Evolutionary conservation across 2,329 filamentous ascomycete species (phyloP), one percentile per base, ranked within the genome.

Genomic region (Fusarium agapanthi): DNA sequence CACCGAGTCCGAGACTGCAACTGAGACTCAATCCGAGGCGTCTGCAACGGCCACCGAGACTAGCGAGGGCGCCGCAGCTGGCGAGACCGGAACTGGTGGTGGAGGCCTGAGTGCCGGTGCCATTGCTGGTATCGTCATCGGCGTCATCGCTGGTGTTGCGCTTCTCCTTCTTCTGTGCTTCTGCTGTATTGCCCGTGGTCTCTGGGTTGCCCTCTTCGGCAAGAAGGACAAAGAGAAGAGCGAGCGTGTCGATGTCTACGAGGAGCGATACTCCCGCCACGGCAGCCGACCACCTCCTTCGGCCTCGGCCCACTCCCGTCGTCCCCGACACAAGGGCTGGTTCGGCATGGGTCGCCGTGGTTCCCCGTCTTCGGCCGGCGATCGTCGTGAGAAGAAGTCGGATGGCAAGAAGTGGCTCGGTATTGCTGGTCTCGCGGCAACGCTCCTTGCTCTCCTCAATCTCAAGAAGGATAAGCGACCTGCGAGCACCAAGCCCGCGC

Each of bases 101-200:
- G 82, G 82, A 62, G 80, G 83, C 47, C 86, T 95, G 60, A 93
- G 90, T 76, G 88, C 86, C 47, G 93, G 92, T 58, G 93, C 92
- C 67, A 95, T 95, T 76, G 93, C 93, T 22, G 93, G 93, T 67
- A 95, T 95, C 76, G 93, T 95, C 73, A 91, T 95, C 62, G 93
- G 93, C 70, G 88, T 89, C 16, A 85, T 95, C 54, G 87, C 88
- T 20, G 93, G 91, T 69, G 85, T 94, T 40, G 81, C 87, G 44
- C 84, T 95, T 6, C 87, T 95, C 28, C 83, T 91, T 9, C 86
- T 93, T 13, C 83, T 95, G 77, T 94, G 92, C 85, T 90, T 93
- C 83, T 95, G 90, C 86, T 93, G 92, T 84, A 90, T 91, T 67
- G 86, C 88, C 65, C 86, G 88, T 72, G 88, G 88, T 20, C 83